Base-by-base conservation (phyloP, 768 basidiomycete genomes). In the Lanmaoa rubissima region DNA sequence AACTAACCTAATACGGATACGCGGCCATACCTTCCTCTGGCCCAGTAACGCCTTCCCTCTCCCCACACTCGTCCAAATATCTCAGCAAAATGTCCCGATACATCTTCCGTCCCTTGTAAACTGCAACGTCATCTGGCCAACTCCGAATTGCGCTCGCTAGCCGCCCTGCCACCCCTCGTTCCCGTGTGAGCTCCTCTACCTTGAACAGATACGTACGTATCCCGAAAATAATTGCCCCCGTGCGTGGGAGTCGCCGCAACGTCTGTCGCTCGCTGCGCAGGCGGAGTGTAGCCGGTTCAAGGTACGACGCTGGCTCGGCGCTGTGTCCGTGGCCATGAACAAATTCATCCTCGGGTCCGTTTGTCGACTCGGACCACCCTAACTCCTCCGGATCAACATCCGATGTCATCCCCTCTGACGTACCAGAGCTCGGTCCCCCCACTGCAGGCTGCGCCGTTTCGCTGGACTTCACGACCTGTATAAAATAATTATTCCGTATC, bases 201-300 rank as follows among this genome's bases (percentile, higher is more conserved):
- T 81, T 81, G 41, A 78, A 79, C 53, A 85, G 50, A 71, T 88
- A 88, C 47, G 84, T 85, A 39, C 87, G 77, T 63, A 89, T 85
- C 51, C 83, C 86, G 68, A 91, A 90, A 40, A 85, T 70, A 38
- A 89, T 77, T 2, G 81, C 86, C 12, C 88, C 87, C 41, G 81
- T 82, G 4, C 76, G 73, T 12, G 83, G 83, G 51, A 90, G 77
- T 31, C 88, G 75, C 40, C 87, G 75, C 55, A 90, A 71, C 34
- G 83, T 85, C 73, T 89, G 87, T 24, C 88, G 75, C 65, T 89
- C 88, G 26, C 78, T 77, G 24, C 89, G 77, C 56, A 88, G 70
- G 9, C 81, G 79, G 19, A 89, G 69, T 6, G 75, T 75, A 24
- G 75, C 73, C 19, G 79, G 70, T n/a, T 64, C 72, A 31, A 75